These are phyloP conservation scores for Cladochytrium replicatum DNA, from an alignment of 192 early-diverging fungal genomes.

Conservation along the genomic window DNA sequence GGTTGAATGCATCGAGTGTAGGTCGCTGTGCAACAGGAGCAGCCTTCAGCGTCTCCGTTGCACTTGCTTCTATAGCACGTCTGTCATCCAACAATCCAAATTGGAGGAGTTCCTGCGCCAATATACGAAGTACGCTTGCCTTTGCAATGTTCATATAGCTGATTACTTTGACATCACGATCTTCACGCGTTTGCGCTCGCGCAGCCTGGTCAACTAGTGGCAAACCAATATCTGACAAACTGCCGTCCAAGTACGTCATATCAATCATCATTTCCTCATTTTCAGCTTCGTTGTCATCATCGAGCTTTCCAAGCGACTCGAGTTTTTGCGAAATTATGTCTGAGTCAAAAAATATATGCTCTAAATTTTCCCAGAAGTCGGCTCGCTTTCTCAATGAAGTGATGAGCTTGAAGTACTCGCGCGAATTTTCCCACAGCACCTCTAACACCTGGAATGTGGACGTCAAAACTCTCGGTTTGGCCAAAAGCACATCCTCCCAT, in stretches of 20 bases:
- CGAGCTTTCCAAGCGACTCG: constrained; percentile 8
- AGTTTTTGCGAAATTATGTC: constrained; percentile 10
- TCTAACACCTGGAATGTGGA: constrained; percentile 21
- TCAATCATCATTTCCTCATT: neutral
- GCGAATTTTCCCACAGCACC: constrained; percentile 24
- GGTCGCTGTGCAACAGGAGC: too few species aligned
- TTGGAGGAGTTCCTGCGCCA: neutral
- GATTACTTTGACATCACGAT: constrained; percentile 9
- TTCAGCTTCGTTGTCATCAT: neutral
- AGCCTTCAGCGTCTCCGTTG: too few species aligned
- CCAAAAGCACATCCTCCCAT: constrained; percentile 9
- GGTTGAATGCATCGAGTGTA: too few species aligned
- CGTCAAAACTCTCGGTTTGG: constrained; percentile 17
- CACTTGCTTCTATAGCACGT: neutral
- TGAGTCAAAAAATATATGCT: constrained; percentile 11
- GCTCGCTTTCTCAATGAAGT: constrained; percentile 7
- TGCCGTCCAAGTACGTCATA: constrained; percentile 3
- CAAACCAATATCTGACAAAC: neutral
- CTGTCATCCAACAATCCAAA: neutral
- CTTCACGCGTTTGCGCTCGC: neutral
- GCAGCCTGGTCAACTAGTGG: neutral
- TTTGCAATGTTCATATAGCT: neutral
- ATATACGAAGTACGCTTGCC: neutral
- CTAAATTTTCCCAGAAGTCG: constrained; percentile 24
- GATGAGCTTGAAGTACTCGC: constrained; percentile 18